A percentile compares a stretch with the other conserved stretches of the same genome.
These are phyloP conservation scores for Yamadazyma scolyti DNA, from an alignment of 805 yeast genomes.

Conservation along the genomic window DNA sequence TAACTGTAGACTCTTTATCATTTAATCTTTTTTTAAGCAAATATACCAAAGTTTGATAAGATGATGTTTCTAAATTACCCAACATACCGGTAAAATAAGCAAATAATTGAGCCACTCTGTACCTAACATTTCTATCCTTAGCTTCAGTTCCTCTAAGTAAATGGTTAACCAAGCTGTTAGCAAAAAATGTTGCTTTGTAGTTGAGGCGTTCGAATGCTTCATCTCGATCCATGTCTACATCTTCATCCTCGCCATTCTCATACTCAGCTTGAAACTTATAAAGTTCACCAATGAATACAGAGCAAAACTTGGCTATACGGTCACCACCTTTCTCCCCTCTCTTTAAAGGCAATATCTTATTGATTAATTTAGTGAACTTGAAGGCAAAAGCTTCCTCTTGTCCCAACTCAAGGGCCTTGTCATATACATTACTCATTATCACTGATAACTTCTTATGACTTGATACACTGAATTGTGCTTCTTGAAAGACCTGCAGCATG, in stretches of 20 bases:
- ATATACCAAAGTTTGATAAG: slow-evolving; percentile 60
- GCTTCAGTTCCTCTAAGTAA: slow-evolving; percentile 77
- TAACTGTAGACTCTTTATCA: slow-evolving; percentile 73
- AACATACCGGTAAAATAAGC: slow-evolving; percentile 68
- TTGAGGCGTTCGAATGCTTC: slow-evolving; percentile 24
- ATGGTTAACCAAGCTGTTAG: slow-evolving; percentile 59
- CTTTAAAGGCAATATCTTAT: slow-evolving; percentile 64
- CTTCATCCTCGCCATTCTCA: slow-evolving; percentile 23
- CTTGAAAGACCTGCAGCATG: slow-evolving; percentile 70
- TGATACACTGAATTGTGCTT: slow-evolving; percentile 68
- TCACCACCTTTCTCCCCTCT: slow-evolving; percentile 72
- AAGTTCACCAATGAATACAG: slow-evolving; percentile 52
- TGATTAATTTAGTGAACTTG: slow-evolving; percentile 57
- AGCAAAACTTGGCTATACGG: slow-evolving; percentile 66
- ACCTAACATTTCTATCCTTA: slow-evolving; percentile 71
- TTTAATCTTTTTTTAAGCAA: slow-evolving; percentile 60
- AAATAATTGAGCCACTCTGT: slow-evolving; percentile 70
- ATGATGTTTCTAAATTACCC: slow-evolving; percentile 70
- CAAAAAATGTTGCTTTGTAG: slow-evolving; percentile 13
- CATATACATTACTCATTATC: slow-evolving; percentile 56
- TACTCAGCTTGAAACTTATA: slow-evolving; percentile 15
- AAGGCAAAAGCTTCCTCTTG: slow-evolving; percentile 57
- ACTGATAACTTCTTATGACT: slow-evolving; percentile 75
- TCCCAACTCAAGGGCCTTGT: slow-evolving; percentile 49
- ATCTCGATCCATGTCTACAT: slow-evolving; percentile 13